These are phyloP conservation scores for Stemphylium lycopersici DNA, from an alignment of 2,329 filamentous ascomycete species.

Conservation along the genomic window DNA sequence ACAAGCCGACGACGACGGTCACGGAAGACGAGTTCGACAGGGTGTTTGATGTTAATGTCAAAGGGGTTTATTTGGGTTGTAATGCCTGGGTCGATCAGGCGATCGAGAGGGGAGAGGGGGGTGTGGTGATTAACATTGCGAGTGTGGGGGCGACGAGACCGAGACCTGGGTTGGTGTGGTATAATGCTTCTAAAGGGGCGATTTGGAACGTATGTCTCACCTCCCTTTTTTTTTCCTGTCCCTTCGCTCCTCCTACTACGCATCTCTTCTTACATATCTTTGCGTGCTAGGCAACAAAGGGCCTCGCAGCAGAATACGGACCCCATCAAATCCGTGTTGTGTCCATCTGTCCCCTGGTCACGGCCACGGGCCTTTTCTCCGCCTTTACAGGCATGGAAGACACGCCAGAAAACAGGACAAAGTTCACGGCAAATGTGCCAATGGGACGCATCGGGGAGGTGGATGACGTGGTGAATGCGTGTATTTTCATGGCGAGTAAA, in stretches of 20 bases:
- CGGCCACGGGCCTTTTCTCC: conserved; percentile 67
- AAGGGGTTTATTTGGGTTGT: conserved; percentile 67
- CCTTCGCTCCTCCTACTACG: too few relatives aligned
- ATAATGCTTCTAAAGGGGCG: conserved; percentile 72
- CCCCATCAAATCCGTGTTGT: conserved; percentile 76
- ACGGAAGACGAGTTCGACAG: conserved; percentile 70
- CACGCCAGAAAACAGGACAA: conserved; percentile 61
- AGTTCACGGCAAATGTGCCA: conserved; percentile 63
- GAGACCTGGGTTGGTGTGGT: conserved; percentile 69
- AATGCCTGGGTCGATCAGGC: conserved; percentile 67
- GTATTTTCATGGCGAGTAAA: conserved; percentile 63
- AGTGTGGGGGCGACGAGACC: conserved; percentile 68
- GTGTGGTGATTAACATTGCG: conserved; percentile 69
- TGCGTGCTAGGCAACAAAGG: conserved; percentile 59
- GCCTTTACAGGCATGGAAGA: conserved; percentile 66
- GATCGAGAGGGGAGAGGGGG: conserved; percentile 62
- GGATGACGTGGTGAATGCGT: conserved; percentile 65
- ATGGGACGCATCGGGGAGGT: conserved; percentile 65
- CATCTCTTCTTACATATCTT: conserved; percentile 22
- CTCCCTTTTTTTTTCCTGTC: too few relatives aligned
- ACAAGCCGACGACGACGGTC: conserved; percentile 64
- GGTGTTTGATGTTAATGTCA: conserved; percentile 72
- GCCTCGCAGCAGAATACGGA: conserved; percentile 75
- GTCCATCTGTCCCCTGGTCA: conserved; percentile 71
- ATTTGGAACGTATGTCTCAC: conserved; percentile 59